Percentiles rank a stretch among this genome's conserved stretches.
phyloP scores from a whole-genome alignment of 768 basidiomycete genomes.

The Auricularia auricula-judae region DNA sequence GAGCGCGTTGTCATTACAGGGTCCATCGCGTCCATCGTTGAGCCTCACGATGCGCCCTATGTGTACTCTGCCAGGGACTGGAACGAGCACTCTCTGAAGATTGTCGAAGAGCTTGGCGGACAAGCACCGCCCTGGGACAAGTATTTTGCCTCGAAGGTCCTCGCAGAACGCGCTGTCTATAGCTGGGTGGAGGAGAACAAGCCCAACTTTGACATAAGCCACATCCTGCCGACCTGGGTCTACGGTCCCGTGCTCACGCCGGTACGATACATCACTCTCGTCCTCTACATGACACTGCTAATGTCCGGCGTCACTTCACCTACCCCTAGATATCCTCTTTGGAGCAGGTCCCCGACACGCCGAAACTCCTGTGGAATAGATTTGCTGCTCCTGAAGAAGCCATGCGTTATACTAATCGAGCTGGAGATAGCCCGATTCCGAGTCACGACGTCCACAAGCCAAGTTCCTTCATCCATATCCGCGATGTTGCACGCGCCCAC shows the following conservation, averaged over 20 bases:
- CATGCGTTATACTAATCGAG: neutral
- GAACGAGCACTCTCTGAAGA: neutral
- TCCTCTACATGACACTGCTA: neutral
- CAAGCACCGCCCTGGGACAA: neutral
- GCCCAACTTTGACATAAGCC: neutral
- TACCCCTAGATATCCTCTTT: no score
- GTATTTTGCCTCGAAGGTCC: slow-evolving; percentile 3
- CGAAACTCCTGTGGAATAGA: neutral
- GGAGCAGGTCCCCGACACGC: neutral
- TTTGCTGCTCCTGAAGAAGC: neutral
- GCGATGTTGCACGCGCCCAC: neutral
- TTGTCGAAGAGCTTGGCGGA: neutral
- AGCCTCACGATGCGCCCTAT: neutral
- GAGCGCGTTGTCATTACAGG: slow-evolving; percentile 24
- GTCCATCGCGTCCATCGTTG: slow-evolving; percentile 3
- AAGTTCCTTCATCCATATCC: neutral
- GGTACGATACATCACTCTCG: neutral
- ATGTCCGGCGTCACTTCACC: no score
- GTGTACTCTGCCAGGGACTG: neutral
- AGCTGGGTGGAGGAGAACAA: neutral
- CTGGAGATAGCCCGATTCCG: neutral
- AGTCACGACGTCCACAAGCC: no score
- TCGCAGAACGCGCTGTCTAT: slow-evolving; percentile 2
- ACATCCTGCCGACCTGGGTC: neutral
- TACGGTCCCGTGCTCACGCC: neutral